phyloP scores from a whole-genome alignment of 2,329 filamentous ascomycete genomes.

The Aspergillus vadensis region DNA sequence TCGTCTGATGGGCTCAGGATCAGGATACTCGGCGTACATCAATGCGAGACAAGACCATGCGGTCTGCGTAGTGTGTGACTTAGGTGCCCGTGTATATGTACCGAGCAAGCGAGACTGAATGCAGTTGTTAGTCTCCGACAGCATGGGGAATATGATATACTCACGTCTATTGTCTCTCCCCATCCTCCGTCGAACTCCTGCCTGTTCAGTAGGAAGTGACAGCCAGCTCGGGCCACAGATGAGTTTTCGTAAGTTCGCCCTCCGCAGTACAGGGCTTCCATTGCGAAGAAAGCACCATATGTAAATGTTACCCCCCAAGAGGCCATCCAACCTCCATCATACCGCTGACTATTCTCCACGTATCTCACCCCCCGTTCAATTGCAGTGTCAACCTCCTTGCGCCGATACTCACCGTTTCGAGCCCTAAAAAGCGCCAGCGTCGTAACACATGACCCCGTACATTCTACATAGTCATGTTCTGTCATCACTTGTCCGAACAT shows the following conservation, averaged over 20 bases:
- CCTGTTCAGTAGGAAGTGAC: conserved; percentile 6
- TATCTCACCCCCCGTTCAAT: background rate
- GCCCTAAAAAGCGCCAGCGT: conserved; percentile 3
- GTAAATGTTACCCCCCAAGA: conserved; percentile 14
- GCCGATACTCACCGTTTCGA: conserved; percentile 5
- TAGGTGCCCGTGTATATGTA: background rate
- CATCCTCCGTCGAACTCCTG: background rate
- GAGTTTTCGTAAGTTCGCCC: conserved; percentile 10
- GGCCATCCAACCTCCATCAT: conserved; percentile 14
- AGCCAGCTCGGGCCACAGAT: background rate
- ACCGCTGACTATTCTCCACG: background rate
- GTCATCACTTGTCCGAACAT: conserved; percentile 15
- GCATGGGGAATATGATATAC: too few species aligned
- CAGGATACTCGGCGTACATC: background rate
- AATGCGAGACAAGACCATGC: conserved; percentile 8
- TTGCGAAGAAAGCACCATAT: conserved; percentile 15
- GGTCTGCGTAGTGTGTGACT: background rate
- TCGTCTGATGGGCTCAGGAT: background rate
- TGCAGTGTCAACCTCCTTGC: background rate
- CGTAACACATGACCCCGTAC: conserved; percentile 8
- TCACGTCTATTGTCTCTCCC: conserved; percentile 5
- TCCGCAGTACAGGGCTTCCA: conserved; percentile 8
- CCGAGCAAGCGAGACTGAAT: background rate
- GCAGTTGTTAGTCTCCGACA: too few species aligned
- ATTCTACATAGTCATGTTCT: conserved; percentile 15